A percentile compares a stretch with the other conserved stretches of the same genome.
phyloP scores from a whole-genome alignment of 345 rosid species.

The Brassica napus region DNA sequence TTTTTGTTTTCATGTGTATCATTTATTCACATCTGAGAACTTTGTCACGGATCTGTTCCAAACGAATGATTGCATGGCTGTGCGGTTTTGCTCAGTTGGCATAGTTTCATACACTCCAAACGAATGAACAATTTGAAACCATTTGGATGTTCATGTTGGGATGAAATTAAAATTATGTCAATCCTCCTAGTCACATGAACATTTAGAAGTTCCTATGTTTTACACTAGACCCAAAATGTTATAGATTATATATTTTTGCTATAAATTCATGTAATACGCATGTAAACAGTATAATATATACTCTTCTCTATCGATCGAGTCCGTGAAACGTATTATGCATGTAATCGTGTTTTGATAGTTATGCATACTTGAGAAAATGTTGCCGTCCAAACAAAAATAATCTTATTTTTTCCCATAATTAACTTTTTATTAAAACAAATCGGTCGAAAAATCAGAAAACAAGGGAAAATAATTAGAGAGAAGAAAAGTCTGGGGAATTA shows the following conservation, averaged over 20 bases:
- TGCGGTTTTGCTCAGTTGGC: no score
- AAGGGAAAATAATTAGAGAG: background rate
- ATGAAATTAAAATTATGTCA: no score
- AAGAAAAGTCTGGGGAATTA: slow-evolving; percentile 37
- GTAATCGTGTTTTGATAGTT: background rate
- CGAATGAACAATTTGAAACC: no score
- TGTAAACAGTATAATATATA: background rate
- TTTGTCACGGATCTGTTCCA: no score
- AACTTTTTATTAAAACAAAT: background rate
- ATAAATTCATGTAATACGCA: background rate
- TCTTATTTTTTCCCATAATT: background rate
- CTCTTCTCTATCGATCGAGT: background rate
- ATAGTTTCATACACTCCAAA: no score
- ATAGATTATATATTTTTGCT: background rate
- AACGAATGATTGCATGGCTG: no score
- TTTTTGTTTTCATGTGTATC: no score
- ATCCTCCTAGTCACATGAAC: no score
- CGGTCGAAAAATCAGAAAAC: slow-evolving; percentile 8
- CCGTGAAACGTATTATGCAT: background rate
- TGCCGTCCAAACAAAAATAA: background rate
- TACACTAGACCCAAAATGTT: no score
- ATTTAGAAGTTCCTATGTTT: no score
- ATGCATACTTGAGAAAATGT: background rate
- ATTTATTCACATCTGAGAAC: no score
- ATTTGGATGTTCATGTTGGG: no score